Evolutionary conservation across 1,139 yeast species (phyloP).

Genomic region (Blastobotrys elegans): DNA sequence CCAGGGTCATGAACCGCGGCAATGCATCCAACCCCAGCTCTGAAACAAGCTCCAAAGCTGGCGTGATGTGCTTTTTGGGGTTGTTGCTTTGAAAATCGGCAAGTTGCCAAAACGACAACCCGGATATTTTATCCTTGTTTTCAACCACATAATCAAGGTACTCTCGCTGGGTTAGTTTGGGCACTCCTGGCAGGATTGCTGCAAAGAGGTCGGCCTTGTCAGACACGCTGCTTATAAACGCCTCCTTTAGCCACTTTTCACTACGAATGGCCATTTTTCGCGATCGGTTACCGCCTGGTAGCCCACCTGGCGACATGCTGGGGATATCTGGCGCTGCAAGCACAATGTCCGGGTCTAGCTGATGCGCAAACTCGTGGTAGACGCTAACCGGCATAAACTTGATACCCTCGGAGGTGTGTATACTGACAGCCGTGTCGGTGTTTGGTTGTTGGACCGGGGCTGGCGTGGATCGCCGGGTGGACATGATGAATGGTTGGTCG

Average conservation of each 20-base stretch:
- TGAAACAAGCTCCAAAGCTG: slow-evolving; percentile 5
- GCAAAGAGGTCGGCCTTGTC: slow-evolving; percentile 25
- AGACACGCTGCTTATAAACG: slow-evolving; percentile 11
- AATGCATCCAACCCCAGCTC: slow-evolving; percentile 15
- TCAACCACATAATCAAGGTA: slow-evolving; percentile 8
- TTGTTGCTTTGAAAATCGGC: neutral
- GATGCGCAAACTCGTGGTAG: slow-evolving; percentile 23
- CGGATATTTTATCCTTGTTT: slow-evolving; percentile 17
- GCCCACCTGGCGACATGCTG: slow-evolving; percentile 28
- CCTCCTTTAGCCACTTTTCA: slow-evolving; percentile 31
- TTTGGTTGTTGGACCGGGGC: slow-evolving; percentile 34
- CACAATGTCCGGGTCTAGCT: slow-evolving; percentile 30
- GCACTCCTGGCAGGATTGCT: slow-evolving; percentile 30
- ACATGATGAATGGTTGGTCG: slow-evolving; percentile 25
- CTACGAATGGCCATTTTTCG: slow-evolving; percentile 36
- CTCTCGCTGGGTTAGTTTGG: slow-evolving; percentile 9
- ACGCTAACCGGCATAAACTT: slow-evolving; percentile 27
- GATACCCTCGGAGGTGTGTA: slow-evolving; percentile 38
- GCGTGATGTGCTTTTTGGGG: slow-evolving; percentile 7
- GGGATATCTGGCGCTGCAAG: slow-evolving; percentile 34
- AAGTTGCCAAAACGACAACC: slow-evolving; percentile 24
- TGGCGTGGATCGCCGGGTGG: slow-evolving; percentile 31
- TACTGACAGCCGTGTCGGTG: slow-evolving; percentile 29
- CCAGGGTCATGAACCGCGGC: slow-evolving; percentile 25
- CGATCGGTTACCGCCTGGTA: slow-evolving; percentile 33